Base-by-base conservation (phyloP, 2,329 filamentous ascomycete genomes). In the Stagonosporopsis rhizophila region DNA sequence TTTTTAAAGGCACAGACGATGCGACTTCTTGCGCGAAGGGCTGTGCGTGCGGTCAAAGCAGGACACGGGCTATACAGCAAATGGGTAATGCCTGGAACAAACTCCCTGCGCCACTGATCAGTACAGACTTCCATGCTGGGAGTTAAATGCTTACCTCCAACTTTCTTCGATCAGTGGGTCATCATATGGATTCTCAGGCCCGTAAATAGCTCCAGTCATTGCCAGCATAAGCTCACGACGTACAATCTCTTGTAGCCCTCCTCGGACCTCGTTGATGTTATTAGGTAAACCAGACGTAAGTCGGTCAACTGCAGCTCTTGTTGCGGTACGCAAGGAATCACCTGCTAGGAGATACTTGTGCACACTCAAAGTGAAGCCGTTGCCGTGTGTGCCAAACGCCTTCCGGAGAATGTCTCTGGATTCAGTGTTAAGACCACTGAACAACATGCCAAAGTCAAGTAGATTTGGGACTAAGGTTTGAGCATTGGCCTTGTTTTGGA, bases 191-290 rank as follows among this genome's bases (percentile, higher is more conserved):
- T 79, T 80, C 52, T 75, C 62, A 0, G 75, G 75, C 2, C 78
- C 79, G 57, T 80, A 81, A 0, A 78, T 69, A 14, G 77, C 71
- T 40, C 74, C 65, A 0, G 78, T 80, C 40, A 75, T 71, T 2
- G 78, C 76, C 4, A 69, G 56, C 0, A 73, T 75, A 20, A 79
- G 69, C 19, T 70, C 62, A 49, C 74, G 70, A 17, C 66, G 65
- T 12, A 76, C 55, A 52, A 68, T 68, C 3, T 66, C 61, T 28
- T 64, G 52, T 15, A 68, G 9, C 6, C 60, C 56, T 9, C 51
- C 19, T 28, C 53, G 22, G 8, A n/a, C 15, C 17, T 9, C 20
- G 41, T 20, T n/a, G 66, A 47, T 30, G 4, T 19, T 57, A 32
- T 61, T 64, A 3, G 56, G 55, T 9, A 70, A 46, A 53, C 67